Evolutionary conservation across 75 land plant genomes (phyloP).

Genomic region (Adiantum capillusveneris): DNA sequence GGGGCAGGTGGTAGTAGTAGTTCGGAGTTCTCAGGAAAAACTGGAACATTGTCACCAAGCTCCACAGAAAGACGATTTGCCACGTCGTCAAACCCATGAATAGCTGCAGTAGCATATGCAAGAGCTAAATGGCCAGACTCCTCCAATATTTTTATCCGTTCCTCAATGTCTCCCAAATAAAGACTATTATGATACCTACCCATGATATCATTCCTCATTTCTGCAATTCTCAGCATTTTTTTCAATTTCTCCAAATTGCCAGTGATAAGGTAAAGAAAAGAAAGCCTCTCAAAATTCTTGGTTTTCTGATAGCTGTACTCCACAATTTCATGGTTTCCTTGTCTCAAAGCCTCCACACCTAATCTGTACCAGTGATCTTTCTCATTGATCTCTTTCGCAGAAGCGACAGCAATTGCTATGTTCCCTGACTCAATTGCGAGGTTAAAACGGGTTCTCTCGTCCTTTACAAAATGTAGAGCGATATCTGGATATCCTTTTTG

Average conservation of each 20-base stretch:
- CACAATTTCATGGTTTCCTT: constrained; percentile 70
- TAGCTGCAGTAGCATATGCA: constrained; percentile 57
- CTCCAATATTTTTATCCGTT: constrained; percentile 46
- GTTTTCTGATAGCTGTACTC: constrained; percentile 73
- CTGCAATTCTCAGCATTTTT: constrained; percentile 66
- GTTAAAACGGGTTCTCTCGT: constrained; percentile 63
- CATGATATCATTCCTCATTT: constrained; percentile 63
- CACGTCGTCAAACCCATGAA: constrained; percentile 52
- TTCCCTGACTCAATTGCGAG: constrained; percentile 42
- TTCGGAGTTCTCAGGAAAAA: constrained; percentile 33
- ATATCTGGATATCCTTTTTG: constrained; percentile 73
- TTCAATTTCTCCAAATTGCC: constrained; percentile 53
- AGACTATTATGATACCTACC: constrained; percentile 71
- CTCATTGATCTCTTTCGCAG: constrained; percentile 71
- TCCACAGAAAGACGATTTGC: constrained; percentile 44
- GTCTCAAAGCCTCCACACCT: constrained; percentile 70
- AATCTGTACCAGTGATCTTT: constrained; percentile 65
- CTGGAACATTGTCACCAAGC: constrained; percentile 54
- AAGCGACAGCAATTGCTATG: constrained; percentile 52
- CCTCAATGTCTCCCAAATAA: constrained; percentile 52
- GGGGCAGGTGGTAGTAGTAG: constrained; percentile 57
- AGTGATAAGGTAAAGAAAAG: constrained; percentile 61
- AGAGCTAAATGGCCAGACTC: constrained; percentile 57
- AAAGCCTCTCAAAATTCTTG: constrained; percentile 67
- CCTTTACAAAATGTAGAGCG: constrained; percentile 69